phyloP scores from a whole-genome alignment of 768 basidiomycete species.

The Leucocoprinus leucothites region DNA sequence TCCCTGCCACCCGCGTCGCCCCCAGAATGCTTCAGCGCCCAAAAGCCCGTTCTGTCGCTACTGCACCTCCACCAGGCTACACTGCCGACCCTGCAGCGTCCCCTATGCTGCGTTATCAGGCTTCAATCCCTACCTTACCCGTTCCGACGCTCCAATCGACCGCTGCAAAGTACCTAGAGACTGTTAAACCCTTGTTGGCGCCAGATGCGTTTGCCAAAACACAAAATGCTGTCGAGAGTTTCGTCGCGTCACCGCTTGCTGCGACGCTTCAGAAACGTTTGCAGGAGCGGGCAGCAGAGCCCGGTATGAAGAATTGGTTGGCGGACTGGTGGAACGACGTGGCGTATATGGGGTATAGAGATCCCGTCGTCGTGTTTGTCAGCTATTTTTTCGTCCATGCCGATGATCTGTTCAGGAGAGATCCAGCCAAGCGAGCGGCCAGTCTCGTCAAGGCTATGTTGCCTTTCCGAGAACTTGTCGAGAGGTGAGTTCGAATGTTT shows the following conservation, averaged over 20 bases:
- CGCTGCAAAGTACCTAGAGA: constrained; percentile 83
- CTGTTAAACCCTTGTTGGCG: constrained; percentile 74
- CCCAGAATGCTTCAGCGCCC: background rate
- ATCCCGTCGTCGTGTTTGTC: constrained; percentile 88
- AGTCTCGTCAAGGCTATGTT: constrained; percentile 81
- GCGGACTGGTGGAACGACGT: constrained; percentile 97
- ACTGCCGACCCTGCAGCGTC: constrained; percentile 52
- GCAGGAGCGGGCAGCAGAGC: constrained; percentile 65
- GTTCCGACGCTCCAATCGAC: constrained; percentile 85
- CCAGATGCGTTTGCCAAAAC: constrained; percentile 60
- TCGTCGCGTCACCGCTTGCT: constrained; percentile 66
- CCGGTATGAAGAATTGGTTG: constrained; percentile 75
- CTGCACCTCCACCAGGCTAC: constrained; percentile 26
- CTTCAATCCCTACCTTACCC: constrained; percentile 73
- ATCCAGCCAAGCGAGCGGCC: constrained; percentile 74
- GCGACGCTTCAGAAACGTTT: constrained; percentile 76
- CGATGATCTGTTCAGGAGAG: constrained; percentile 51
- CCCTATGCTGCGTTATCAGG: constrained; percentile 73
- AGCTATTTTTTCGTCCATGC: constrained; percentile 95
- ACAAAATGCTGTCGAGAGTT: constrained; percentile 55
- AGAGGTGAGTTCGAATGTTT: constrained; percentile 56
- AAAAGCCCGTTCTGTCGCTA: constrained; percentile 16
- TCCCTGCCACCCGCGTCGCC: background rate
- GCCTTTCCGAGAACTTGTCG: constrained; percentile 79
- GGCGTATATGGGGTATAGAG: constrained; percentile 86